Evolutionary conservation across 176 grass and related monocot species (phyloP).

Genomic region (sorghum (Sorghum bicolor)): Sorghum_bicolor_NCBIv3 NC_012870.2:78701001-78701500

Average conservation of each 20-base stretch:
- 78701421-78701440: constrained; percentile 66
- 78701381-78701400: constrained; percentile 63
- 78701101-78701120: background rate
- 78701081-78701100: background rate
- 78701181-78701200: constrained; percentile 20
- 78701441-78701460: constrained; percentile 68
- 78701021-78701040: background rate
- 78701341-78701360: constrained; percentile 61
- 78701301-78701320: background rate
- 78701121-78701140: background rate
- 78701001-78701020: background rate
- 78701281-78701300: constrained; percentile 15
- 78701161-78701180: constrained; percentile 15
- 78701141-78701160: constrained; percentile 31
- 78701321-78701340: constrained; percentile 31
- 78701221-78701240: constrained; percentile 41
- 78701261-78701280: constrained; percentile 35
- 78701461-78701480: constrained; percentile 62
- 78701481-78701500: constrained; percentile 45
- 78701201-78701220: background rate
- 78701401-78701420: constrained; percentile 71
- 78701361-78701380: constrained; percentile 70
- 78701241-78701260: constrained; percentile 43
- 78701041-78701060: too few species aligned
- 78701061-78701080: background rate